phyloP scores from a whole-genome alignment of 1,284 basidiomycete species.

The Ustilago lituana region DNA sequence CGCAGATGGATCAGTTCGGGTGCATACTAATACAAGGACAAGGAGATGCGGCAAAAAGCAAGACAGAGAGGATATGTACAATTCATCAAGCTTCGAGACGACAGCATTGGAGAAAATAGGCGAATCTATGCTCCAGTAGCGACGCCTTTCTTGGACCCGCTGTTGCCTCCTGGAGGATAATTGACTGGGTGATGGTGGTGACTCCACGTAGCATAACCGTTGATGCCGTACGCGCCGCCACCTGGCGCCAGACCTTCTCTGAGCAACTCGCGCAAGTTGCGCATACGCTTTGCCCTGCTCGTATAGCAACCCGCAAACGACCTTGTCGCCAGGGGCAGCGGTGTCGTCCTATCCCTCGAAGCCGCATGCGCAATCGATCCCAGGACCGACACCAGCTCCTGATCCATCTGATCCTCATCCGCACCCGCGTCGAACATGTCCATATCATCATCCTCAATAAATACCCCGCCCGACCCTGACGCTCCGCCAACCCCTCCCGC shows the following conservation, averaged over 20 bases:
- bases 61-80: too few relatives aligned
- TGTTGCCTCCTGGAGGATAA: background rate
- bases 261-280: conserved; percentile 54
- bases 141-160: conserved; percentile 25
- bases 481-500: conserved; percentile 1
- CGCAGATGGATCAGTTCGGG: too few relatives aligned
- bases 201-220: conserved; percentile 42
- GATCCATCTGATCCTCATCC: conserved; percentile 59
- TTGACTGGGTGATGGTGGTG: conserved; percentile 8
- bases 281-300: conserved; percentile 51
- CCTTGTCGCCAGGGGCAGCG: conserved; percentile 55
- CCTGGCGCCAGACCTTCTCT: conserved; percentile 51
- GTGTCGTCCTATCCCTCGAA: conserved; percentile 49
- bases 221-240: conserved; percentile 44
- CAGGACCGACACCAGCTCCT: conserved; percentile 46
- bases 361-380: conserved; percentile 51
- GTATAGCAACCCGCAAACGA: conserved; percentile 58
- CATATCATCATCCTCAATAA: conserved; percentile 52
- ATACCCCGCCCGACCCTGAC: conserved; percentile 7
- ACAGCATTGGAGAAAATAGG: background rate
- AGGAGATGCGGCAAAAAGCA: too few relatives aligned
- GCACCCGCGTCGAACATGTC: conserved; percentile 58
- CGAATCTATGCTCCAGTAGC: conserved; percentile 4
- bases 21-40: conserved; percentile 18
- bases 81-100: too few relatives aligned